Evolutionary conservation across 805 yeast genomes (phyloP), one percentile per base, ranked within the genome.

Genomic region (Maudiozyma turicensis): DNA sequence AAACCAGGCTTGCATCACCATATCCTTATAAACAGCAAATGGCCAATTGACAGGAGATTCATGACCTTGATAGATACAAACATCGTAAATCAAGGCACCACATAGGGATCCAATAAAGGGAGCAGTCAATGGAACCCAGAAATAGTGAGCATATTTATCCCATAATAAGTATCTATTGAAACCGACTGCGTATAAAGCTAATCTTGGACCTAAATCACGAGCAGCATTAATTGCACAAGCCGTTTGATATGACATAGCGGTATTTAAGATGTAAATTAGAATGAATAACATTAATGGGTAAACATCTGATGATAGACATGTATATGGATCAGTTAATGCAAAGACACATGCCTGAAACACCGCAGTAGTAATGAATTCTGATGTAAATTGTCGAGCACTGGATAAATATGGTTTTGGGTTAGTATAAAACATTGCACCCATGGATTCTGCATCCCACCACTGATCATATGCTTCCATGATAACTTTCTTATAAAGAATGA

Each of bases 141-240:
- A 74, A 59, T 73, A 76, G 55, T 70, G 68, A 58, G 66, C 63
- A 50, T 72, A 67, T 14, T 60, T 55, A 14, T 64, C 57, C 70
- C 74, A 66, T 40, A 66, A 47, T 30, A 74, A 55, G 59, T 64
- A 37, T 61, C 71, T 58, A 40, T 74, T 71, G 52, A 74, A 74
- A 32, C 82, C 82, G 37, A 74, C 67, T 47, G 74, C 63, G 39
- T 68, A 66, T 15, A 77, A 61, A 35, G 77, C 78, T 40, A 77
- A 57, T 55, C 82, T 65, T 49, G 82, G 81, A 20, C 75, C 78
- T 46, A 76, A 66, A 61, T 77, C 82, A 64, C 82, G 73, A 33
- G 80, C 80, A 49, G 72, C 63, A 62, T 77, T 77, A 57, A 77
- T 61, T 40, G 80, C 81, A 55, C 73, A 74, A 15, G 79, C 80